A percentile compares a stretch with the other conserved stretches of the same genome.
Conservation (phyloP, 768 basidiomycete species). For the Ramaria sp. region DNA sequence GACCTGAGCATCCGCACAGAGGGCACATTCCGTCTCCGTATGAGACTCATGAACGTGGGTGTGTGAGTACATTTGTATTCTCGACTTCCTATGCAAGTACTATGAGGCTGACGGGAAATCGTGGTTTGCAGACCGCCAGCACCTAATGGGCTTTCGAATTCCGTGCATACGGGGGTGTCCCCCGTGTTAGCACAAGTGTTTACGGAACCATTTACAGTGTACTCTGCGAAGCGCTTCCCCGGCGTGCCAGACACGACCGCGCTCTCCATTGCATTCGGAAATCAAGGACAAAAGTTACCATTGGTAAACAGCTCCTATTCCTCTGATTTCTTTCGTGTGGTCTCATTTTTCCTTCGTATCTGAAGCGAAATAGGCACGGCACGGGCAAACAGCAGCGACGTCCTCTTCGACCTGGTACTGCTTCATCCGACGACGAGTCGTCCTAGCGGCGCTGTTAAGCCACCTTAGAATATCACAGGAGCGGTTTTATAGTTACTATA, state of each 20-base stretch:
- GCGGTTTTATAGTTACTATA: not conserved
- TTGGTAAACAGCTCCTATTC: constrained; percentile 44
- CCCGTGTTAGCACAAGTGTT: constrained; percentile 78
- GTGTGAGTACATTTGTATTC: constrained; percentile 48
- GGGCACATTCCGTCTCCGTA: constrained; percentile 76
- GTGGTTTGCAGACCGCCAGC: constrained; percentile 45
- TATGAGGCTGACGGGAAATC: not conserved
- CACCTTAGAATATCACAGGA: not conserved
- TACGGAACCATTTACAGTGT: constrained; percentile 78
- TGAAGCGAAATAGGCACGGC: constrained; percentile 73
- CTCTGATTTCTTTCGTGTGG: not conserved
- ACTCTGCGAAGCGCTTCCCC: constrained; percentile 88
- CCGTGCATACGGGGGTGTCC: constrained; percentile 57
- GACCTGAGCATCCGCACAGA: constrained; percentile 91
- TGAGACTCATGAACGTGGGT: constrained; percentile 85
- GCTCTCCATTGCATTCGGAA: constrained; percentile 78
- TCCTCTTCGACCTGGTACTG: constrained; percentile 47
- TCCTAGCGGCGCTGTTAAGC: not conserved
- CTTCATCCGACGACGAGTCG: constrained; percentile 59
- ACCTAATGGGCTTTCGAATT: constrained; percentile 54
- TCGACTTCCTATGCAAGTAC: too few species aligned
- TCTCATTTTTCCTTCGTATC: constrained; percentile 14
- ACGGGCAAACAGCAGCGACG: constrained; percentile 49
- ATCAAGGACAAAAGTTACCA: constrained; percentile 84
- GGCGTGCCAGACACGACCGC: constrained; percentile 95